Percentiles rank a stretch among this genome's conserved stretches.
phyloP scores from a whole-genome alignment of 257 asterid species.

The Solanum dulcamara region DNA sequence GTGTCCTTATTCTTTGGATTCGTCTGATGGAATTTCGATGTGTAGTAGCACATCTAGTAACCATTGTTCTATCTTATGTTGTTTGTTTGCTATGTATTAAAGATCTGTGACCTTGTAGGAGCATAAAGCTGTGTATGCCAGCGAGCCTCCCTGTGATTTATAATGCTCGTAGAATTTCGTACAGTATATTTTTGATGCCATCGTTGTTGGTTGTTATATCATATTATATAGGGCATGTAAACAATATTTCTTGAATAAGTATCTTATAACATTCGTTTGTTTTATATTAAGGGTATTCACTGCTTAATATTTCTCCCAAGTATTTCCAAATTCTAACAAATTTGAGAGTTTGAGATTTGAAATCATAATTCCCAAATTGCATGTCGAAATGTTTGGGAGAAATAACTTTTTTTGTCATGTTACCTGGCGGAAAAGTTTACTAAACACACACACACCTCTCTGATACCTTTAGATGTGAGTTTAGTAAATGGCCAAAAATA shows the following conservation, averaged over 20 bases:
- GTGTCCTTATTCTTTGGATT: not conserved
- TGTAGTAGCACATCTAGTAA: not conserved
- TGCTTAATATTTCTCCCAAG: no score
- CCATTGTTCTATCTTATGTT: not conserved
- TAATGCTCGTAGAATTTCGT: not conserved
- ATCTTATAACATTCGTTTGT: not conserved
- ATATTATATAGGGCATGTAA: not conserved
- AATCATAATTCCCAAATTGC: no score
- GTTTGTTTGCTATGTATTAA: not conserved
- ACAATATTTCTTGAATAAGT: not conserved
- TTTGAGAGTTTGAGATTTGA: no score
- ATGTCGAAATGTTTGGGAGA: no score
- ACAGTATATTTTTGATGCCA: not conserved
- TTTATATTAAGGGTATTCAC: no score
- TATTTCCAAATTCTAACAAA: no score
- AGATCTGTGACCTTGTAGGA: not conserved
- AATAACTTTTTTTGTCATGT: no score
- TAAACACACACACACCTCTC: no score
- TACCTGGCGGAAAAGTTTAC: no score
- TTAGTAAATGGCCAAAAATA: no score
- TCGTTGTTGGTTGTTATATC: not conserved
- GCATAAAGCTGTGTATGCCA: not conserved
- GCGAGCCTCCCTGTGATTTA: not conserved
- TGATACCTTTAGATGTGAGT: no score
- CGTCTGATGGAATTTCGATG: not conserved